Evolutionary conservation across 768 basidiomycete species (phyloP).

Genomic region (Tulasnella sp.): DNA sequence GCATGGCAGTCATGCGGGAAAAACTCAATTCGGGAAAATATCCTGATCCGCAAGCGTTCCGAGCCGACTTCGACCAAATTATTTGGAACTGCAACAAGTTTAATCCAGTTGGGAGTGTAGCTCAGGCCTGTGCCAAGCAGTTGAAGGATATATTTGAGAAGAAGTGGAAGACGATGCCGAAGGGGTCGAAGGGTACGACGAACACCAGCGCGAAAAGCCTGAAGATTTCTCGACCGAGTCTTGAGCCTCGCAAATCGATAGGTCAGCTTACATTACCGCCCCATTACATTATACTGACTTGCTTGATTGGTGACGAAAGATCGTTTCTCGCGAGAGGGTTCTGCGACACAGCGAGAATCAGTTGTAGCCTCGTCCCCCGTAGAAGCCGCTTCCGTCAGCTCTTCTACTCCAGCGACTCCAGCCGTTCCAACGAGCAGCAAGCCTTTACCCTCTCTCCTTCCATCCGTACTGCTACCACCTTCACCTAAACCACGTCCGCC

Average conservation of each 20-base stretch:
- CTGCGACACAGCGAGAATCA: constrained; percentile 15
- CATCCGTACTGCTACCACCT: constrained; percentile 25
- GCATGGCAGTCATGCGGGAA: constrained; percentile 33
- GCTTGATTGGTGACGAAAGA: not conserved
- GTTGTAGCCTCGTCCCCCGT: constrained; percentile 22
- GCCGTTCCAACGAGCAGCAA: constrained; percentile 25
- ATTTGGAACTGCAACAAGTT: constrained; percentile 38
- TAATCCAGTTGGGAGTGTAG: constrained; percentile 36
- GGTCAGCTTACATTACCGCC: not conserved
- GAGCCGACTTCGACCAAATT: constrained; percentile 36
- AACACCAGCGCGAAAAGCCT: constrained; percentile 26
- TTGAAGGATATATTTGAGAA: constrained; percentile 35
- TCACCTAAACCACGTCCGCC: constrained; percentile 22
- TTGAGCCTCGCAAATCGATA: not conserved
- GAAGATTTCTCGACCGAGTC: not conserved
- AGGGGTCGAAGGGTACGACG: constrained; percentile 18
- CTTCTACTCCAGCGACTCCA: constrained; percentile 21
- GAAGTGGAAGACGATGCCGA: constrained; percentile 33
- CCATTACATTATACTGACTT: not conserved
- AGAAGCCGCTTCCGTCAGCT: not conserved
- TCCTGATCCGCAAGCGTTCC: constrained; percentile 31
- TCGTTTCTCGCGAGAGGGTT: not conserved
- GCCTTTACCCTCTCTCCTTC: constrained; percentile 15
- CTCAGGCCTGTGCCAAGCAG: constrained; percentile 32
- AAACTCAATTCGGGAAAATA: constrained; percentile 34